A percentile compares a stretch with the other conserved stretches of the same genome.
Evolutionary conservation across 306 rosid genomes (phyloP).

Genomic region (Prosopis cineraria): DNA sequence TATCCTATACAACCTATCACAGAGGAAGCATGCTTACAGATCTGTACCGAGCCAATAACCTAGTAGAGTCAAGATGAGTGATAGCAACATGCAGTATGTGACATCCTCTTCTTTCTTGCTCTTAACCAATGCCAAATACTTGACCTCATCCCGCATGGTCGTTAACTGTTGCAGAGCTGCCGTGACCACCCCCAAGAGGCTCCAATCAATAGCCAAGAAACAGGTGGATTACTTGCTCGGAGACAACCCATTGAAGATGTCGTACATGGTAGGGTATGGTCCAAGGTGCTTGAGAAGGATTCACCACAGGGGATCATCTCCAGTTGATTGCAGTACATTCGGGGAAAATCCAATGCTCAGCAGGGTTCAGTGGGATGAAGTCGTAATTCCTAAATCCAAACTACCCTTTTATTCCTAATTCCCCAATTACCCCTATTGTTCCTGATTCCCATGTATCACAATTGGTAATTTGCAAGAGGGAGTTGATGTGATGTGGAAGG

Average conservation of each 20-base stretch:
- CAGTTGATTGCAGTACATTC: slow-evolving; percentile 58
- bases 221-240: slow-evolving; percentile 97
- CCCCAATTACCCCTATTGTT: too few species aligned
- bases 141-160: slow-evolving; percentile 61
- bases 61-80: too few species aligned
- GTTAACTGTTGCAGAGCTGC: slow-evolving; percentile 70
- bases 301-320: slow-evolving; percentile 90
- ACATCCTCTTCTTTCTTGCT: too few species aligned
- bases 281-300: slow-evolving; percentile 76
- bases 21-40: too few species aligned
- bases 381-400: slow-evolving; percentile 75
- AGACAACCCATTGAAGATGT: slow-evolving; percentile 86
- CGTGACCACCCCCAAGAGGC: slow-evolving; percentile 61
- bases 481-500: neutral
- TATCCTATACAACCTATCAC: too few species aligned
- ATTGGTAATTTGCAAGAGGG: neutral
- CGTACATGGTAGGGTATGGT: slow-evolving; percentile 97
- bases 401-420: too few species aligned
- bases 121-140: neutral
- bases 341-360: slow-evolving; percentile 76
- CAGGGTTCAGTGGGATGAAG: slow-evolving; percentile 67
- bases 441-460: too few species aligned
- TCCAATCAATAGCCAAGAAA: slow-evolving; percentile 73
- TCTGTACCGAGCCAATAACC: too few species aligned
- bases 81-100: too few species aligned